Evolutionary conservation across 768 basidiomycete genomes (phyloP).

Genomic region (Mycena floridula): DNA sequence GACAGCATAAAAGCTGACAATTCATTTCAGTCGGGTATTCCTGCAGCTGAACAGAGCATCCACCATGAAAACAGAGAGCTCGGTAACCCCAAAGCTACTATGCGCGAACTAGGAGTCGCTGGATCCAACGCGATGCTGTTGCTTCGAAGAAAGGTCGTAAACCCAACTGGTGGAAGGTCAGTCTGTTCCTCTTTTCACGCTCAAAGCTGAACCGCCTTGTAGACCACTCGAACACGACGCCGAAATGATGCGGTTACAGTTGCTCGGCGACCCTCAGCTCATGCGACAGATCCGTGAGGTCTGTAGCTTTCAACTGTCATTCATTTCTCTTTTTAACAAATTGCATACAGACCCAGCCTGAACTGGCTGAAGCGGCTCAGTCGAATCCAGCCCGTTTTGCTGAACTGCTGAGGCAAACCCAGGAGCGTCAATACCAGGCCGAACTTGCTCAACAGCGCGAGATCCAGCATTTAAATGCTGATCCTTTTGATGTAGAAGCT

Average conservation of each 20-base stretch:
- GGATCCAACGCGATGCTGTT: constrained; percentile 60
- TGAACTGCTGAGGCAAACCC: constrained; percentile 58
- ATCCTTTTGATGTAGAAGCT: constrained; percentile 90
- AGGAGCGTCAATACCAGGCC: constrained; percentile 43
- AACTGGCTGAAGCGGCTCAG: constrained; percentile 67
- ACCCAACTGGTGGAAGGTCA: constrained; percentile 34
- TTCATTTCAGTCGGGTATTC: constrained; percentile 61
- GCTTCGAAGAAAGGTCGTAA: constrained; percentile 54
- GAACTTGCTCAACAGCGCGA: constrained; percentile 57
- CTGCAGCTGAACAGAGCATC: constrained; percentile 66
- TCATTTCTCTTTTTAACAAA: constrained; percentile 1
- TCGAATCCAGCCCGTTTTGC: constrained; percentile 71
- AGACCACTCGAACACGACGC: constrained; percentile 75
- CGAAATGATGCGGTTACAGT: constrained; percentile 86
- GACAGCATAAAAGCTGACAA: neutral
- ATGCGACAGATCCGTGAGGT: constrained; percentile 73
- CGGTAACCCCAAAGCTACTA: constrained; percentile 57
- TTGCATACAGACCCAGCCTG: constrained; percentile 65
- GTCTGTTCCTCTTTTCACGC: neutral
- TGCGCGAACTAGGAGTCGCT: constrained; percentile 55
- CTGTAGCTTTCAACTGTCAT: constrained; percentile 14
- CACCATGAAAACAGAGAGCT: constrained; percentile 64
- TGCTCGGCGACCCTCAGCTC: constrained; percentile 77
- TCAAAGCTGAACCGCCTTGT: constrained; percentile 1
- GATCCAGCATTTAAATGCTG: constrained; percentile 67